Evolutionary conservation across 257 asterid species (phyloP).

Genomic region (Nicotiana obtusifolia): DNA sequence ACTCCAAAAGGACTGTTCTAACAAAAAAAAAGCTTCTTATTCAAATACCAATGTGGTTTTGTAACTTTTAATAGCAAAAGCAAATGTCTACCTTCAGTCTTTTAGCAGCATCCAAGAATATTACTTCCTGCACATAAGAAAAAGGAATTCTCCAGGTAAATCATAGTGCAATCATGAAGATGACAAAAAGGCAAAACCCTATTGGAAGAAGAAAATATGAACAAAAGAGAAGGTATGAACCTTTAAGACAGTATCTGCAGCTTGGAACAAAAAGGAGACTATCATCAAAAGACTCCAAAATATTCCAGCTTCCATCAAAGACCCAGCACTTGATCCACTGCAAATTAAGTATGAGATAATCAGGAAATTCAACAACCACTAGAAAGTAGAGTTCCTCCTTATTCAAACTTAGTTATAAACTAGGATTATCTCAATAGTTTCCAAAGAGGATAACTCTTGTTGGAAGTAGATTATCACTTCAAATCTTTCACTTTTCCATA

Average conservation of each 20-base stretch:
- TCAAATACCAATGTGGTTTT: neutral
- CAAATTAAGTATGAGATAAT: constrained; percentile 20
- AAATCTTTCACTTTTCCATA: neutral
- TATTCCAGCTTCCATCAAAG: constrained; percentile 76
- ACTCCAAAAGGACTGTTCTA: neutral
- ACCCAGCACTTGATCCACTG: constrained; percentile 96
- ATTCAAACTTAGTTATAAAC: neutral
- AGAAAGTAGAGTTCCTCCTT: neutral
- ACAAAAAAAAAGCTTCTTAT: neutral
- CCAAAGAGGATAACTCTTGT: neutral
- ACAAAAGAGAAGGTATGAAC: constrained; percentile 34
- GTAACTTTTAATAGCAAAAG: neutral
- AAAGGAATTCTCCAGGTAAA: constrained; percentile 26
- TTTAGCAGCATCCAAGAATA: constrained; percentile 74
- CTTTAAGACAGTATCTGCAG: constrained; percentile 93
- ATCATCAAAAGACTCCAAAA: constrained; percentile 96
- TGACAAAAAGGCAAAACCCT: constrained; percentile 8
- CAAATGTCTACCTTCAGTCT: constrained; percentile 62
- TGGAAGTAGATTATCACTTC: neutral
- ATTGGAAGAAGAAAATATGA: neutral
- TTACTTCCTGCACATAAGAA: constrained; percentile 59
- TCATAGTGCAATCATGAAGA: constrained; percentile 17
- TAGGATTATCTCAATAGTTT: neutral
- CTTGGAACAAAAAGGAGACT: constrained; percentile 86
- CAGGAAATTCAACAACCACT: neutral